A percentile compares a stretch with the other conserved stretches of the same genome.
phyloP scores from a whole-genome alignment of 1,284 basidiomycete species.

The Vanrija pseudolonga region DNA sequence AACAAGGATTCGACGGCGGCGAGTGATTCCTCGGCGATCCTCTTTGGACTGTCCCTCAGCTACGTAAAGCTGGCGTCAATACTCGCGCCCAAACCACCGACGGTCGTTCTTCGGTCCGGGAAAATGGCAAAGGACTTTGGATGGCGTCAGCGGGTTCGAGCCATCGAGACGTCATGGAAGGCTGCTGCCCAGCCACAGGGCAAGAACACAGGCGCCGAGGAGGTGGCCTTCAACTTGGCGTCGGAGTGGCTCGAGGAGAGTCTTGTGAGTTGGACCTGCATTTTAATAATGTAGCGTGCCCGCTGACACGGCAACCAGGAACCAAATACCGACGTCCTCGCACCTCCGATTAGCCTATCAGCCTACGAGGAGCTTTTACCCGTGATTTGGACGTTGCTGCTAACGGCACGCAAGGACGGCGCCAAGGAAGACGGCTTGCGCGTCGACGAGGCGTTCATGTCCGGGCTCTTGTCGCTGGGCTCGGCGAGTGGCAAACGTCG shows the following conservation, averaged over 20 bases:
- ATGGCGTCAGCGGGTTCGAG: slow-evolving; percentile 29
- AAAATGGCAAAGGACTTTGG: slow-evolving; percentile 4
- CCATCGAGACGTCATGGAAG: slow-evolving; percentile 32
- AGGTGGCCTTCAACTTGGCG: slow-evolving; percentile 26
- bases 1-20: slow-evolving; percentile 13
- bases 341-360: slow-evolving; percentile 56
- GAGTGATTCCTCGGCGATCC: slow-evolving; percentile 4
- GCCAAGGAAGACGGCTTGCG: neutral
- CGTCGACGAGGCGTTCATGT: slow-evolving; percentile 26
- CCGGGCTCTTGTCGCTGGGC: slow-evolving; percentile 47
- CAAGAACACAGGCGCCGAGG: slow-evolving; percentile 17
- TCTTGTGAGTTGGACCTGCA: slow-evolving; percentile 49
- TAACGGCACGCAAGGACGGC: slow-evolving; percentile 38
- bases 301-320: too few species aligned
- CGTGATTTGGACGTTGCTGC: slow-evolving; percentile 76
- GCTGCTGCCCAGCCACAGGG: neutral
- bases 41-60: slow-evolving; percentile 56
- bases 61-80: slow-evolving; percentile 50
- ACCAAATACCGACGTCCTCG: slow-evolving; percentile 40
- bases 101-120: slow-evolving; percentile 13
- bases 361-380: slow-evolving; percentile 70
- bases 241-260: slow-evolving; percentile 66
- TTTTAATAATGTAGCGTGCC: too few species aligned
- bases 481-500: slow-evolving; percentile 30
- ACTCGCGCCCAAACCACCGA: slow-evolving; percentile 26